phyloP scores from a whole-genome alignment of 345 rosid genomes.

The Psidium guajava region DNA sequence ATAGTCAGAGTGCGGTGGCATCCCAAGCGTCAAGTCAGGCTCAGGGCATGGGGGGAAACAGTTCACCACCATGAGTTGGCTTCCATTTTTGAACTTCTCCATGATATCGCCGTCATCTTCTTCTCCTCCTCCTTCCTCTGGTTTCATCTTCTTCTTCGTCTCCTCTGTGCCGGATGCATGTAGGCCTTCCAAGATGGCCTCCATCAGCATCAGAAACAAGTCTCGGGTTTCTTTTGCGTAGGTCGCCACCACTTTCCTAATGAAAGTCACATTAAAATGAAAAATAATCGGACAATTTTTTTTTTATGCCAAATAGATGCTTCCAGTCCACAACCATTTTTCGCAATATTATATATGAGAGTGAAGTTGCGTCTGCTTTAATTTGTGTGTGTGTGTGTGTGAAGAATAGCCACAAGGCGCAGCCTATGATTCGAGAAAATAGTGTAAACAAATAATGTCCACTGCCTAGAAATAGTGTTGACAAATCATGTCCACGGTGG shows the following conservation, averaged over 20 bases:
- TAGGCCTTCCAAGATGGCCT: conserved; percentile 65
- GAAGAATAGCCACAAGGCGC: not conserved
- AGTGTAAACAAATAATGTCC: not conserved
- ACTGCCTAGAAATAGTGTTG: not conserved
- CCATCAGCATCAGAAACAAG: conserved; percentile 47
- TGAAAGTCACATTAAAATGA: not conserved
- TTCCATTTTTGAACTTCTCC: conserved; percentile 46
- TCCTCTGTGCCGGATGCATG: not conserved
- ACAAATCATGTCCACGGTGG: not conserved
- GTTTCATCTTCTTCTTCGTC: conserved; percentile 5
- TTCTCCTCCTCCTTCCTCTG: not conserved
- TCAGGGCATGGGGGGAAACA: conserved; percentile 84
- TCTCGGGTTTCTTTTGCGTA: conserved; percentile 56
- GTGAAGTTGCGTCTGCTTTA: not conserved
- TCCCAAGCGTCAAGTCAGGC: conserved; percentile 74
- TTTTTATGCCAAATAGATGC: not conserved
- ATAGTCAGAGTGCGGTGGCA: conserved; percentile 91
- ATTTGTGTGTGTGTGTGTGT: not conserved
- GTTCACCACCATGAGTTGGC: conserved; percentile 66
- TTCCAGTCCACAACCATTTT: not conserved
- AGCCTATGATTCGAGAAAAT: not conserved
- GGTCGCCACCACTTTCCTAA: conserved; percentile 48
- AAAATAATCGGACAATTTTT: too few species aligned
- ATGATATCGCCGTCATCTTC: not conserved
- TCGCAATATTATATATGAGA: not conserved